Evolutionary conservation across 2,329 filamentous ascomycete genomes (phyloP).

Genomic region (Zymoseptoria brevis): DNA sequence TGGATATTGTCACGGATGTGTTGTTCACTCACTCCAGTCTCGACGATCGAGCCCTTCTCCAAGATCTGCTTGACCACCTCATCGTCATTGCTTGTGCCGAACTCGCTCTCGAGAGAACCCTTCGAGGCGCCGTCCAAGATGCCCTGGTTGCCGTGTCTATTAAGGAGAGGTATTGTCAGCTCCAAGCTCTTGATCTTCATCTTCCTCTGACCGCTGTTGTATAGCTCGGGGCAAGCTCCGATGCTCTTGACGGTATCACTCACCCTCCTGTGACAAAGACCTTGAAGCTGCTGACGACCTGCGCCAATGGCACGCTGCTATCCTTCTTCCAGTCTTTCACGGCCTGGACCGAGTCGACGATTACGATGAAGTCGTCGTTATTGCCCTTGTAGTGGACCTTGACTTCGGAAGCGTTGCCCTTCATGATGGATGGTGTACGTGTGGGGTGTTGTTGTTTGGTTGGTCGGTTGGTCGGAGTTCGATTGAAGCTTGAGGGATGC

Average conservation of each 20-base stretch:
- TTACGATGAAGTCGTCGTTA: constrained; percentile 61
- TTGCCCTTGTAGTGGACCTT: constrained; percentile 83
- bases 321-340: constrained; percentile 79
- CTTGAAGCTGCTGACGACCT: constrained; percentile 83
- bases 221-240: neutral
- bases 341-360: constrained; percentile 52
- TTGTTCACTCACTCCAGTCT: constrained; percentile 43
- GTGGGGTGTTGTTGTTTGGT: neutral
- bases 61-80: constrained; percentile 77
- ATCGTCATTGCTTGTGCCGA: constrained; percentile 71
- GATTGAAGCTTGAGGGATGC: neutral
- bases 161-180: neutral
- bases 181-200: neutral
- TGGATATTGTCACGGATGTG: neutral
- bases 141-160: constrained; percentile 78
- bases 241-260: constrained; percentile 28
- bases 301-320: constrained; percentile 66
- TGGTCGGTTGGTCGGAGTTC: neutral
- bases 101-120: constrained; percentile 69
- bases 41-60: constrained; percentile 63
- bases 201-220: neutral
- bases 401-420: constrained; percentile 60
- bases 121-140: constrained; percentile 70
- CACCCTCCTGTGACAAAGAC: constrained; percentile 86
- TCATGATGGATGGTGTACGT: constrained; percentile 29